Base-by-base conservation (phyloP, 345 rosid genomes). In the Populus deltoides region DNA sequence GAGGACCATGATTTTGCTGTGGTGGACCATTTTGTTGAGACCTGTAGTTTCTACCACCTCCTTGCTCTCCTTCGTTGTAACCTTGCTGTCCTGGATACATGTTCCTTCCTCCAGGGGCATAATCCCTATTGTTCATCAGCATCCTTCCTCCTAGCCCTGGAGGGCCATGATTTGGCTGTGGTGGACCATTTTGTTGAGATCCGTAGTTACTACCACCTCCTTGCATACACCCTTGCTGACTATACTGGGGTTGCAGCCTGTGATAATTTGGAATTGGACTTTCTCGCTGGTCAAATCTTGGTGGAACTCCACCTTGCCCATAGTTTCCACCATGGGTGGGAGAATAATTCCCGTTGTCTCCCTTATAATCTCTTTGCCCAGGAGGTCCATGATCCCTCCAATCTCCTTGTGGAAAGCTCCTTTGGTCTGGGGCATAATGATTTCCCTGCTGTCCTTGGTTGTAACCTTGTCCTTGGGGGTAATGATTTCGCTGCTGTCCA, bases 381-480 rank as follows among this genome's bases (percentile, higher is more conserved):
- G 77, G 36, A 41, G 80, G 68, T 41, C 62, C 74, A 68, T 68
- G 31, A 75, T 66, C 74, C 67, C 82, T 59, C 63, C 57, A 80
- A 24, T 74, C 77, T 84, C 87, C 86, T 77, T 84, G 87, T 36
- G 81, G 80, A 43, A 68, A 77, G 74, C 88, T 80, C 88, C 86
- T 86, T 73, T 45, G 83, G 11, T 80, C 84, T 72, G 69, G 90
- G 41, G 88, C 35, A 71, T 73, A 83, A 80, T 70, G 85, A 82
- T 78, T 73, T 86, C 43, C 20, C 71, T 80, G 87, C 39, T 81
- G 75, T 57, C 72, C 87, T 18, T 29, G 77, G 31, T 18, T 4
- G 41, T 35, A 24, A 16, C 86, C 80, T 85, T 83, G 83, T 13
- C 76, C 84, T 76, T 71, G 96, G 99, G 13, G 93, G 97, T 17